Evolutionary conservation across 2,329 filamentous ascomycete genomes (phyloP).

Genomic region (Neoscytalidium dimidiatum): DNA sequence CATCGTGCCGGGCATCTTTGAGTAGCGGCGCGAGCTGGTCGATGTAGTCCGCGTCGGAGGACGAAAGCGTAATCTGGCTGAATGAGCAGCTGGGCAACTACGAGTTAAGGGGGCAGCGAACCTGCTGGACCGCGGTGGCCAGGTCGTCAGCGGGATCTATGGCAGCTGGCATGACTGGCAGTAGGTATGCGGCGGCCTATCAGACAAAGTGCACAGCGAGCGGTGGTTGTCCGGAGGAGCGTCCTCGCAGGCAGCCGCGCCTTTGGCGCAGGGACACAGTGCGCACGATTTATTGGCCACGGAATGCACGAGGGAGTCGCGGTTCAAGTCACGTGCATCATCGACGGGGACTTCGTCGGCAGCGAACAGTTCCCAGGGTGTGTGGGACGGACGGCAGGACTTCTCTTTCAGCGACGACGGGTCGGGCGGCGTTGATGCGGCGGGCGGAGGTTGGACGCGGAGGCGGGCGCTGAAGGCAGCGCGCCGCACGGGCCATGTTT

Average conservation of each 20-base stretch:
- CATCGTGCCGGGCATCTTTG: slow-evolving; percentile 75
- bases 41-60: slow-evolving; percentile 89
- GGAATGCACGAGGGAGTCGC: neutral
- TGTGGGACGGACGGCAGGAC: neutral
- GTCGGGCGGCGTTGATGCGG: slow-evolving; percentile 12
- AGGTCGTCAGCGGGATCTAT: slow-evolving; percentile 51
- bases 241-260: neutral
- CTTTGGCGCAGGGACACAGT: neutral
- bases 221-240: neutral
- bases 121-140: slow-evolving; percentile 52
- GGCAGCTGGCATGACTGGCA: slow-evolving; percentile 33
- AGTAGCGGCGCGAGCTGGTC: slow-evolving; percentile 94
- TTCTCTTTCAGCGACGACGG: neutral
- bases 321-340: neutral
- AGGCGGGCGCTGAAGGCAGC: slow-evolving; percentile 5
- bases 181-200: neutral
- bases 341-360: neutral
- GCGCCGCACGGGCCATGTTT: slow-evolving; percentile 5
- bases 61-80: slow-evolving; percentile 82
- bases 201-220: neutral
- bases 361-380: neutral
- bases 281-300: neutral
- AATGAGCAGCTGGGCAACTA: neutral
- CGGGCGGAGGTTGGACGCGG: neutral
- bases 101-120: slow-evolving; percentile 30